A percentile compares a stretch with the other conserved stretches of the same genome.
phyloP scores from a whole-genome alignment of 2,329 filamentous ascomycete species.

The Xylaria digitata region DNA sequence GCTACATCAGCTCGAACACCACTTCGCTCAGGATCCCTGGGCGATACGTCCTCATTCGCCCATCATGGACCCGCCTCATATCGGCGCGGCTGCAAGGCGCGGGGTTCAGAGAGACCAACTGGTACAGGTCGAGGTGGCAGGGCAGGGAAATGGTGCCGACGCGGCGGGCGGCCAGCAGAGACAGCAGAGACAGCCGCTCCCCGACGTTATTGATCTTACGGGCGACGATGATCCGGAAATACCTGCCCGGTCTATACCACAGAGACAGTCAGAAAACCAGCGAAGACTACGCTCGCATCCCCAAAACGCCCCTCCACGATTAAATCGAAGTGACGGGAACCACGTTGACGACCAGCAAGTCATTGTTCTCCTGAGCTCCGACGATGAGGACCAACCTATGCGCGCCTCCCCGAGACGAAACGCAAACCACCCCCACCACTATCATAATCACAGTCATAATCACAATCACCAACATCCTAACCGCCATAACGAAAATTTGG shows the following conservation, averaged over 20 bases:
- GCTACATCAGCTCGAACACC: slow-evolving; percentile 30
- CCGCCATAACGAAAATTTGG: slow-evolving; percentile 19
- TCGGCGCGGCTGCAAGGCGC: slow-evolving; percentile 4
- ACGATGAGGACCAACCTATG: slow-evolving; percentile 46
- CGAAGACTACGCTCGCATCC: slow-evolving; percentile 43
- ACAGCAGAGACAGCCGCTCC: slow-evolving; percentile 30
- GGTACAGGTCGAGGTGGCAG: slow-evolving; percentile 42
- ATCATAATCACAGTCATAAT: slow-evolving; percentile 20
- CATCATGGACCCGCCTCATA: slow-evolving; percentile 19
- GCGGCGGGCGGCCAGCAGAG: slow-evolving; percentile 11
- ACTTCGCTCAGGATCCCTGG: slow-evolving; percentile 26
- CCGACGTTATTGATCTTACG: slow-evolving; percentile 47
- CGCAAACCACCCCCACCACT: slow-evolving; percentile 15
- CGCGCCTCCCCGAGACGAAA: slow-evolving; percentile 27
- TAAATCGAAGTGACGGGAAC: slow-evolving; percentile 48
- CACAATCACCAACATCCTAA: slow-evolving; percentile 13
- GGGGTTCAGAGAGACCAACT: slow-evolving; percentile 41
- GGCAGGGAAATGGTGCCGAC: slow-evolving; percentile 17
- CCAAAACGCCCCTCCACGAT: slow-evolving; percentile 43
- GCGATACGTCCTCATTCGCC: slow-evolving; percentile 18
- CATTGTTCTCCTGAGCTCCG: slow-evolving; percentile 48
- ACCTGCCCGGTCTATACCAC: slow-evolving; percentile 20
- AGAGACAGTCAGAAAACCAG: slow-evolving; percentile 37
- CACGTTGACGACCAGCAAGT: slow-evolving; percentile 44
- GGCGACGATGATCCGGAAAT: slow-evolving; percentile 40